A percentile compares a stretch with the other conserved stretches of the same genome.
These are phyloP conservation scores for Candida tunisiensis DNA, from an alignment of 1,139 yeast genomes.

Conservation along the genomic window DNA sequence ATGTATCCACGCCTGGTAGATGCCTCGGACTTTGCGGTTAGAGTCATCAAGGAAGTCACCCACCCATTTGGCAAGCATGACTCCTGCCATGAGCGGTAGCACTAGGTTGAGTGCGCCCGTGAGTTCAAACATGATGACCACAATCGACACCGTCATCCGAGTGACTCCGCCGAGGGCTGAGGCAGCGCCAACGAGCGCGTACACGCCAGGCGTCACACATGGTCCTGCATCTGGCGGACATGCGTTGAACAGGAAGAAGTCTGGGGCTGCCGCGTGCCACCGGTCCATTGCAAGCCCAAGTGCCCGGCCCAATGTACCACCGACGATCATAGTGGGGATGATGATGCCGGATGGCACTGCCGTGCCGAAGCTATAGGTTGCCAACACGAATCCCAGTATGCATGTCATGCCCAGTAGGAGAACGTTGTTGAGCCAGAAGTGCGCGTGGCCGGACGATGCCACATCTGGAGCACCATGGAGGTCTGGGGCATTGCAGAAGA, in stretches of 20 bases:
- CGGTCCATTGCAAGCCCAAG: conserved; percentile 39
- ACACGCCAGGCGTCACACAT: conserved; percentile 82
- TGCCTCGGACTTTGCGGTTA: conserved; percentile 21
- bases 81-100: conserved; percentile 71
- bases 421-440: conserved; percentile 11
- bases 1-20: conserved; percentile 26
- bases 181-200: conserved; percentile 95
- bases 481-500: no score
- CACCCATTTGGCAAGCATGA: conserved; percentile 29
- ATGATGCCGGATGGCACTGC: conserved; percentile 60
- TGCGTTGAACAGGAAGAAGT: conserved; percentile 12
- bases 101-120: conserved; percentile 90
- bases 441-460: conserved; percentile 3
- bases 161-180: conserved; percentile 92
- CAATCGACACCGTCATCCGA: conserved; percentile 81
- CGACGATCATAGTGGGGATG: conserved; percentile 56
- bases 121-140: conserved; percentile 87
- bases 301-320: conserved; percentile 54
- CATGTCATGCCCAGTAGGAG: conserved; percentile 27
- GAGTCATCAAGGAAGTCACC: conserved; percentile 26
- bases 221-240: conserved; percentile 28
- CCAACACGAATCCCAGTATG: conserved; percentile 35
- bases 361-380: conserved; percentile 50
- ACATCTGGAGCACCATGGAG: no score
- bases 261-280: conserved; percentile 15